Evolutionary conservation across 2,329 filamentous ascomycete species (phyloP).

Genomic region (Colletotrichum siamense): DNA sequence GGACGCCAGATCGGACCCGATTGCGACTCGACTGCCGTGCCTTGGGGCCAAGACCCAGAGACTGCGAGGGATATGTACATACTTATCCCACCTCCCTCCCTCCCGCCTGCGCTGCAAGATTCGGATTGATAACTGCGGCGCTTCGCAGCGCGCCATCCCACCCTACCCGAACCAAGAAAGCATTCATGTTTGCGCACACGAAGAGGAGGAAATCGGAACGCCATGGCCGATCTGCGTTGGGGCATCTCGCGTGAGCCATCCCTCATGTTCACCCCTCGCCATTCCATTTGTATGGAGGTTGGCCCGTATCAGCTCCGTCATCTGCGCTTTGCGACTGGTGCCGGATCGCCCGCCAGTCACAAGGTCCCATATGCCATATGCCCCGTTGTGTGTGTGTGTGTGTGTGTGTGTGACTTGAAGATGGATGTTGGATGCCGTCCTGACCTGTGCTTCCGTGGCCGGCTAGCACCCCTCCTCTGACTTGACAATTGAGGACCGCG

Average conservation of each 20-base stretch:
- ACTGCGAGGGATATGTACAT: not conserved
- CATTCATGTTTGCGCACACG: not conserved
- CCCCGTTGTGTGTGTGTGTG: not conserved
- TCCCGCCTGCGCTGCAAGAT: not conserved
- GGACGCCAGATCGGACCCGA: slow-evolving; percentile 1
- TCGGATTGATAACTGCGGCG: not conserved
- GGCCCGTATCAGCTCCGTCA: not conserved
- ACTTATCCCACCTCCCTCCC: not conserved
- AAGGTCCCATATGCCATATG: not conserved
- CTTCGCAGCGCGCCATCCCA: slow-evolving; percentile 12
- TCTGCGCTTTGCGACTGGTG: not conserved
- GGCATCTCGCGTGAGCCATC: not conserved
- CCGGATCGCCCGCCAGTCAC: not conserved
- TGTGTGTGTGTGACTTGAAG: not conserved
- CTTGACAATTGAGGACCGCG: slow-evolving; percentile 9
- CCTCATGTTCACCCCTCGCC: not conserved
- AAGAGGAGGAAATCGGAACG: not conserved
- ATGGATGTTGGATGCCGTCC: not conserved
- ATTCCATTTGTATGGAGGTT: not conserved
- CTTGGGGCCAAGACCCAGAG: not conserved
- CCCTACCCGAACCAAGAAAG: not conserved
- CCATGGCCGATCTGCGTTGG: not conserved
- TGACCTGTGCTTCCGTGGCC: not conserved
- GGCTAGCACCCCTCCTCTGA: not conserved
- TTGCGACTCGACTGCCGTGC: slow-evolving; percentile 1